phyloP scores from a whole-genome alignment of 2,329 filamentous ascomycete genomes.

The Arthrobotrys sinensis region DNA sequence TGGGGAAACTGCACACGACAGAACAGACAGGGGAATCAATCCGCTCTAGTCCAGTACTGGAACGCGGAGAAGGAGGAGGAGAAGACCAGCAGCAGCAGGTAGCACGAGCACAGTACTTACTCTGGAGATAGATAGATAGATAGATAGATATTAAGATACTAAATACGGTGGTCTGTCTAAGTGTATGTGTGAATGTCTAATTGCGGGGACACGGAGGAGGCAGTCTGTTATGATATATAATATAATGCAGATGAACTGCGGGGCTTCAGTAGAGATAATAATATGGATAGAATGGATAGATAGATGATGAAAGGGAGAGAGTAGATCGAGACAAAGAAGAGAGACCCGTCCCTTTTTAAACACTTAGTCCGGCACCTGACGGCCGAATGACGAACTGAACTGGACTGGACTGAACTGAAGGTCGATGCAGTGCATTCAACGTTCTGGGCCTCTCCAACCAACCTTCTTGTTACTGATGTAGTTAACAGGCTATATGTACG shows the following conservation, averaged over 20 bases:
- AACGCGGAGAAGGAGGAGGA: too few species aligned
- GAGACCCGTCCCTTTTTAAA: constrained; percentile 1
- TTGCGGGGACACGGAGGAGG: too few species aligned
- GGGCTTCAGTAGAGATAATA: too few species aligned
- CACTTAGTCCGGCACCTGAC: constrained; percentile 31
- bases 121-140: neutral
- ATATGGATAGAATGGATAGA: neutral
- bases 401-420: too few species aligned
- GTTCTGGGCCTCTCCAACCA: constrained; percentile 9
- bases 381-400: constrained; percentile 44
- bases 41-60: too few species aligned
- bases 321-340: neutral
- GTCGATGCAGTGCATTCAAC: neutral
- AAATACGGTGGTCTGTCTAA: too few species aligned
- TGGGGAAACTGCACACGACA: constrained; percentile 20
- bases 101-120: neutral
- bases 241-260: too few species aligned
- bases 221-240: too few species aligned
- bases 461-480: constrained; percentile 1
- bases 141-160: too few species aligned
- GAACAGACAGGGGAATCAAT: neutral
- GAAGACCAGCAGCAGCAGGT: neutral
- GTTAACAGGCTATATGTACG: neutral
- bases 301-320: constrained; percentile 1
- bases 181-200: too few species aligned